These are phyloP conservation scores for Spathaspora sp. DNA, from an alignment of 805 yeast genomes.

Conservation along the genomic window DNA sequence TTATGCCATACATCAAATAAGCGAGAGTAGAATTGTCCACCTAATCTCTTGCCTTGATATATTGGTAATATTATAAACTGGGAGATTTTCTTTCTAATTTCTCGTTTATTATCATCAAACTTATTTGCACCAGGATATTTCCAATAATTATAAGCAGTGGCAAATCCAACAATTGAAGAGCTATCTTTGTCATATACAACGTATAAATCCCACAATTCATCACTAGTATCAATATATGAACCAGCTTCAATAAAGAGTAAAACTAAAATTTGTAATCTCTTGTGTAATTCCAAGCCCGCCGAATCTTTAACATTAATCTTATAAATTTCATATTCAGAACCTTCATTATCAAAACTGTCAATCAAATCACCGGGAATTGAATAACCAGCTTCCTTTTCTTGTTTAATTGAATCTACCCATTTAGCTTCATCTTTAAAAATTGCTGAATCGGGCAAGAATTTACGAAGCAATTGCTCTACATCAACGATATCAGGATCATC, in stretches of 20 bases:
- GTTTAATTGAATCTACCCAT: conserved; percentile 59
- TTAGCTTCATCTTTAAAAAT: conserved; percentile 57
- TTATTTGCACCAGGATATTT: conserved; percentile 53
- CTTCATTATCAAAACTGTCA: conserved; percentile 28
- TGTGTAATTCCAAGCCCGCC: conserved; percentile 51
- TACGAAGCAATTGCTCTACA: conserved; percentile 50
- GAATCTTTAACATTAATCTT: conserved; percentile 41
- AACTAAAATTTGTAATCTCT: conserved; percentile 74
- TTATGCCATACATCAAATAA: conserved; percentile 54
- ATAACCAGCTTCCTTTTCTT: conserved; percentile 41
- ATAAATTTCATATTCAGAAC: conserved; percentile 45
- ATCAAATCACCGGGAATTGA: conserved; percentile 38
- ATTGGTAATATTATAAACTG: conserved; percentile 87
- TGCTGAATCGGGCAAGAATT: conserved; percentile 59
- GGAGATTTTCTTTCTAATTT: conserved; percentile 69
- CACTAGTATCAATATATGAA: conserved; percentile 73
- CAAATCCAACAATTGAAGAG: conserved; percentile 65
- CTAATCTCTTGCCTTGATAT: conserved; percentile 71
- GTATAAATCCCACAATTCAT: conserved; percentile 78
- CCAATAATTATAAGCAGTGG: conserved; percentile 84
- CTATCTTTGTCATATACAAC: conserved; percentile 36
- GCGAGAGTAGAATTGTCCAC: conserved; percentile 58
- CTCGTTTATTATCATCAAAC: conserved; percentile 43
- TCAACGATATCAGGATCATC: conserved; percentile 55
- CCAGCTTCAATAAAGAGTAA: conserved; percentile 92